Base-by-base conservation (phyloP, 768 basidiomycete species). In the Fomitopsis pulvina region DNA sequence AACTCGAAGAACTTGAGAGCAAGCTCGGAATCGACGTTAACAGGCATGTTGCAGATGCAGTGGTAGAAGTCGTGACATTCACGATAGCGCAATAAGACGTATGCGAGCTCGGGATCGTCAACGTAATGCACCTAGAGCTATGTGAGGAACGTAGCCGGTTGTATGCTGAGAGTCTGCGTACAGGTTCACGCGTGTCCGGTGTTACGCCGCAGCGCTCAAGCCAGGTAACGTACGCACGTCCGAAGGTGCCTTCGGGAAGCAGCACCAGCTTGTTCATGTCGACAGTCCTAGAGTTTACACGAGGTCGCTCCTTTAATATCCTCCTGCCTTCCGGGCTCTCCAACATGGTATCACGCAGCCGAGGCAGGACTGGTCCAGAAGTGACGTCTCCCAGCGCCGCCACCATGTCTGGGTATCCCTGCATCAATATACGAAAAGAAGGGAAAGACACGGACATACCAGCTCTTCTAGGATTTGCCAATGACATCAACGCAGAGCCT, bases 1-100 rank as follows among this genome's bases (percentile, higher is more conserved):
- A 94, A 87, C 66, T 98, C 96, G 60, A 98, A 92, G 58, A 81
- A 85, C 63, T 99, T 99, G 66, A 98, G 79, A 1, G 92, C 91
- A 26, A 99, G 77, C 64, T 99, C 96, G 41, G 87, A 90, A 50
- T 87, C 80, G 60, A 95, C 87, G 53, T 84, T 85, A 51, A 97
- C 92, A 0, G 92, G 93, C 8, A 98, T 76, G 58, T 81, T 81
- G 70, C 83, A 83, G 52, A 98, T 77, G 60, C 89, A 90, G 63
- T 99, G 96, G 63, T 97, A 96, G 57, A 98, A 86, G 69, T 99
- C 95, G 68, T 99, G 96, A 55, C 88, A 95, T 70, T 99, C 94
- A 22, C 95, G 85, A 66, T 98, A 99, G 45, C 95, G 85, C 57
- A 94, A 91, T 87, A 99, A 92, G 48, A 98, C 89, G 66, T 96